phyloP scores from a whole-genome alignment of 768 basidiomycete genomes.

The Trametes meyenii region DNA sequence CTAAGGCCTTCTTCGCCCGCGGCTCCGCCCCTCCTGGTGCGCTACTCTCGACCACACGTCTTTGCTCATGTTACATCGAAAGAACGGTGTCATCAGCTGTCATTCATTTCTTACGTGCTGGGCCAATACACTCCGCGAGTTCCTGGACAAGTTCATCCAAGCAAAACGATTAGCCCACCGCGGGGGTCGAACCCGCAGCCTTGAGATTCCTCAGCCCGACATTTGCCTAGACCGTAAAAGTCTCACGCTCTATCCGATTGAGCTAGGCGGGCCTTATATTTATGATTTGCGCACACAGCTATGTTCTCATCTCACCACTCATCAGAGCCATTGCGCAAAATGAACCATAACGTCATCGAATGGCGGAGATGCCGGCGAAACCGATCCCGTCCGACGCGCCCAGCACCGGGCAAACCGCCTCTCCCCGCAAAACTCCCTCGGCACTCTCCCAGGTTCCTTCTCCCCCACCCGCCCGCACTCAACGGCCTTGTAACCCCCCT shows the following conservation, averaged over 20 bases:
- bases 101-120: no score
- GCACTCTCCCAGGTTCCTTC: background rate
- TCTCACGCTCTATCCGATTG: conserved; percentile 72
- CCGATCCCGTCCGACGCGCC: conserved; percentile 14
- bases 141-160: background rate
- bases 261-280: conserved; percentile 54
- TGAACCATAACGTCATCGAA: conserved; percentile 11
- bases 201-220: conserved; percentile 53
- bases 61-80: no score
- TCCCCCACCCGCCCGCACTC: no score
- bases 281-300: background rate
- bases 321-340: background rate
- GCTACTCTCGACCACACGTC: no score
- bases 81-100: no score
- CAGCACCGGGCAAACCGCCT: background rate
- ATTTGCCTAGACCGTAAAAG: conserved; percentile 43
- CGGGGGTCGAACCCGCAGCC: conserved; percentile 87
- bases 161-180: conserved; percentile 60
- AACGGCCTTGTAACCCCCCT: no score
- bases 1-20: no score
- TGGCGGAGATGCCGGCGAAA: conserved; percentile 12
- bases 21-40: no score
- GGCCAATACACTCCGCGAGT: background rate
- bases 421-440: background rate
- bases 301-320: background rate